Conservation (phyloP, 208 protist genomes). For the Trypanosomatidae sp. region DNA sequence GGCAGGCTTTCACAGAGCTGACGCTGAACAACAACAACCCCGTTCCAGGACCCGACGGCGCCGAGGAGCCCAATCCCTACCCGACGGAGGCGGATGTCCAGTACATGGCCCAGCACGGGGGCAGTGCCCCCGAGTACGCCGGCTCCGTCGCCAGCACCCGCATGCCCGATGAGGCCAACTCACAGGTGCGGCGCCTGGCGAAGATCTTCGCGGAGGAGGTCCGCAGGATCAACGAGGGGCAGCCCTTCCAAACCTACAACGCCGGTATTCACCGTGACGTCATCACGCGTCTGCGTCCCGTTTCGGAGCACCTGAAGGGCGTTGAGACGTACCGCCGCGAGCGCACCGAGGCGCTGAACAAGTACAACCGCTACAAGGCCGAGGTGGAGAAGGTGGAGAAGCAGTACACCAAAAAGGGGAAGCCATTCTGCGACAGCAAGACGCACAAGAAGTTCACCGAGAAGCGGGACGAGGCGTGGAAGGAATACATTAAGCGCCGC, state of each 20-base stretch:
- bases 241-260: slow-evolving; percentile 60
- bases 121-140: no score
- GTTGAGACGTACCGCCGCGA: no score
- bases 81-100: slow-evolving; percentile 28
- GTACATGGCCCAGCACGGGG: slow-evolving; percentile 32
- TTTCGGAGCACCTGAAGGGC: slow-evolving; percentile 53
- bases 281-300: slow-evolving; percentile 50
- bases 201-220: slow-evolving; percentile 52
- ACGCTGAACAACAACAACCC: slow-evolving; percentile 38
- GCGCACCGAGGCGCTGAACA: slow-evolving; percentile 42
- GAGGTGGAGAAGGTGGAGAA: slow-evolving; percentile 63
- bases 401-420: slow-evolving; percentile 58
- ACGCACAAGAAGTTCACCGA: slow-evolving; percentile 46
- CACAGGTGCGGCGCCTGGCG: slow-evolving; percentile 46
- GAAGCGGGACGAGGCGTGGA: slow-evolving; percentile 53
- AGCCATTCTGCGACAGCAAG: slow-evolving; percentile 63
- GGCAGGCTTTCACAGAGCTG: slow-evolving; percentile 57
- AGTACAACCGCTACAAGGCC: slow-evolving; percentile 53
- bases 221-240: slow-evolving; percentile 54
- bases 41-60: slow-evolving; percentile 7
- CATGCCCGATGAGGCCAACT: slow-evolving; percentile 41
- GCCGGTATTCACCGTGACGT: slow-evolving; percentile 64
- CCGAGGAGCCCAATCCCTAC: slow-evolving; percentile 28
- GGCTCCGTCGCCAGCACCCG: slow-evolving; percentile 38
- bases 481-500: slow-evolving; percentile 31